Conservation (phyloP, 176 grass and related monocot genomes). For the Poa pratensis region DNA sequence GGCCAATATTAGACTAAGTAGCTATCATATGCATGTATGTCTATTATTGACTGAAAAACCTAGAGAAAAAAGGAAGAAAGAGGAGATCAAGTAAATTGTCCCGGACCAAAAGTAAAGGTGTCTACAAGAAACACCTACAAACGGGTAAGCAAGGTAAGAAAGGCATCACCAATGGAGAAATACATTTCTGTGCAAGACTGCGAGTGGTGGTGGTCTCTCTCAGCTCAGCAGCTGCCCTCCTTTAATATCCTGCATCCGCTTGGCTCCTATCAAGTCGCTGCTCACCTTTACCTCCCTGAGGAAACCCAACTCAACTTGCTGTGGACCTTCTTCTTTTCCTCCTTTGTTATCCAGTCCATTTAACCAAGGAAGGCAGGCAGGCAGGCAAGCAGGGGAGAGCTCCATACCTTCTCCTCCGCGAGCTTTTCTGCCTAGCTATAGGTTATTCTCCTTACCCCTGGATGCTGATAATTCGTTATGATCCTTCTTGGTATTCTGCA, state of each 20-base stretch:
- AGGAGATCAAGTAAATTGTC: not conserved
- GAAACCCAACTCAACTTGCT: conserved; percentile 21
- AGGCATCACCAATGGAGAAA: conserved; percentile 9
- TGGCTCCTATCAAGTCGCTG: conserved; percentile 39
- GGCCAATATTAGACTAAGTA: not conserved
- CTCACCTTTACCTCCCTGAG: conserved; percentile 16
- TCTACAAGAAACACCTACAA: conserved; percentile 39
- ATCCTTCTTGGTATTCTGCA: conserved; percentile 25
- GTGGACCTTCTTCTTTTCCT: conserved; percentile 37
- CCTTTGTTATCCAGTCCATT: conserved; percentile 41
- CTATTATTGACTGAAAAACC: not conserved
- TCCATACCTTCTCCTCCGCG: not conserved
- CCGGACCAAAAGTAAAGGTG: conserved; percentile 36
- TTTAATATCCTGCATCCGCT: conserved; percentile 22
- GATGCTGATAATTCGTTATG: conserved; percentile 36
- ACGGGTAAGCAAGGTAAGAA: conserved; percentile 54
- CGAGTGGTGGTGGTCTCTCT: not conserved
- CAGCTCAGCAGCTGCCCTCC: conserved; percentile 6
- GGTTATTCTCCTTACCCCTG: conserved; percentile 42
- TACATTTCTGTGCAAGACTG: conserved; percentile 26
- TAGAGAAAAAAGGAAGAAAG: not conserved
- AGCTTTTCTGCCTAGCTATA: conserved; percentile 25
- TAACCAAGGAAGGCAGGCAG: conserved; percentile 23
- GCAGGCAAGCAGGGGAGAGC: not conserved
- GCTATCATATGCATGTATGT: not conserved